These are phyloP conservation scores for Talaromyces albobiverticillius DNA, from an alignment of 2,329 filamentous ascomycete species.

Conservation along the genomic window DNA sequence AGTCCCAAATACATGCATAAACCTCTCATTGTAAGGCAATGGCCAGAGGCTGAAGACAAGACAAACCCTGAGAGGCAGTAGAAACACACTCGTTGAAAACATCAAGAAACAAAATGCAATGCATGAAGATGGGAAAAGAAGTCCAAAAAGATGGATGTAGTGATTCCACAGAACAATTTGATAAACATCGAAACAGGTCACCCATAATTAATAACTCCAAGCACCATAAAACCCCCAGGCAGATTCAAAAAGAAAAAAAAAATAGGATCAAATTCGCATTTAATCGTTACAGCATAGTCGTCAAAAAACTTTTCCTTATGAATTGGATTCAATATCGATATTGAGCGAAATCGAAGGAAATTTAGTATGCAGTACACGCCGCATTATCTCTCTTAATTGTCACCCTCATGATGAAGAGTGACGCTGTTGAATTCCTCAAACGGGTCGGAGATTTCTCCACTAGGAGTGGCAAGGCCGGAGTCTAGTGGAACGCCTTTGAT, in stretches of 20 bases:
- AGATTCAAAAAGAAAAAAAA: not conserved
- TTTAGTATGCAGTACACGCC: not conserved
- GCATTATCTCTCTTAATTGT: constrained; percentile 50
- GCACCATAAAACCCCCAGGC: not conserved
- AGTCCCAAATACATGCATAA: constrained; percentile 5
- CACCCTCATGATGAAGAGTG: constrained; percentile 92
- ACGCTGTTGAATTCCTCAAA: constrained; percentile 99
- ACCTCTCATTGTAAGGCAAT: not conserved
- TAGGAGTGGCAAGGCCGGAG: constrained; percentile 79
- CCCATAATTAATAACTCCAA: not conserved
- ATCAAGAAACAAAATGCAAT: constrained; percentile 7
- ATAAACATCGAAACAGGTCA: not conserved
- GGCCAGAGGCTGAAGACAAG: not conserved
- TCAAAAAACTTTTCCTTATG: constrained; percentile 3
- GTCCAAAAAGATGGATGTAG: too few species aligned
- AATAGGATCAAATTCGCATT: not conserved
- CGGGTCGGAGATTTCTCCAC: constrained; percentile 77
- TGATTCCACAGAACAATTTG: not conserved
- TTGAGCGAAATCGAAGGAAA: not conserved
- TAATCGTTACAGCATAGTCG: constrained; percentile 8
- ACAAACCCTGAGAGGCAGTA: not conserved
- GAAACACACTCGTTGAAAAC: not conserved
- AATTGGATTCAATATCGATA: not conserved
- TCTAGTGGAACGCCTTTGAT: constrained; percentile 81
- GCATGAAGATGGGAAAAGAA: not conserved